Evolutionary conservation across 345 rosid genomes (phyloP).

Genomic region (Schrenkiella parvula): DNA sequence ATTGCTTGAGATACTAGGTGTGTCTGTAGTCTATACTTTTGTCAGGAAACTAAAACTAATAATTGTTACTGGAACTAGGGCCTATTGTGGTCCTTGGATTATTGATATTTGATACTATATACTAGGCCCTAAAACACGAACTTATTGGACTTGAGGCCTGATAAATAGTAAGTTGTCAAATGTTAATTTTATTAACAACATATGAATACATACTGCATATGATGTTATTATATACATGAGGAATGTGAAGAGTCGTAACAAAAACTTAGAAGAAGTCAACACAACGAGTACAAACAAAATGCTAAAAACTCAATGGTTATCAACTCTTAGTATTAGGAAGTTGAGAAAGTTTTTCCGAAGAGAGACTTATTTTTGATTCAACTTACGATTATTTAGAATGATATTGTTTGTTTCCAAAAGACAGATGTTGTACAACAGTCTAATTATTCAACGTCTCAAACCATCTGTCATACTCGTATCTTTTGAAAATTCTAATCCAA

Average conservation of each 20-base stretch:
- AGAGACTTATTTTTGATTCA: neutral
- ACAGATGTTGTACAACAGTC: neutral
- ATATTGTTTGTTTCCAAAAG: neutral
- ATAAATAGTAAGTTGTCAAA: neutral
- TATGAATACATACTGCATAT: no score
- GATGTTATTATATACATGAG: neutral
- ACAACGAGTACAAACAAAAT: neutral
- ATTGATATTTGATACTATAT: neutral
- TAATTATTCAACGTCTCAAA: neutral
- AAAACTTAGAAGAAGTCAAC: neutral
- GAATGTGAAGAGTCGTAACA: neutral
- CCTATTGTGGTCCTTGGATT: neutral
- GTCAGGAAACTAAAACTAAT: neutral
- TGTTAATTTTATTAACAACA: neutral
- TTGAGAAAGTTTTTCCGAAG: neutral
- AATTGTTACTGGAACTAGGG: neutral
- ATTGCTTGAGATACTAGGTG: neutral
- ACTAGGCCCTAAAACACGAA: neutral
- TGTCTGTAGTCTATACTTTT: neutral
- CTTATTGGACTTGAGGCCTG: neutral
- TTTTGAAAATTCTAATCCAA: neutral
- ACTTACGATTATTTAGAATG: neutral
- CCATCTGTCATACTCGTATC: conserved; percentile 4
- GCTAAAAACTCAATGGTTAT: neutral
- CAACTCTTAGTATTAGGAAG: neutral